Base-by-base conservation (phyloP, 2,329 filamentous ascomycete genomes). In the Fusarium xylarioides region DNA sequence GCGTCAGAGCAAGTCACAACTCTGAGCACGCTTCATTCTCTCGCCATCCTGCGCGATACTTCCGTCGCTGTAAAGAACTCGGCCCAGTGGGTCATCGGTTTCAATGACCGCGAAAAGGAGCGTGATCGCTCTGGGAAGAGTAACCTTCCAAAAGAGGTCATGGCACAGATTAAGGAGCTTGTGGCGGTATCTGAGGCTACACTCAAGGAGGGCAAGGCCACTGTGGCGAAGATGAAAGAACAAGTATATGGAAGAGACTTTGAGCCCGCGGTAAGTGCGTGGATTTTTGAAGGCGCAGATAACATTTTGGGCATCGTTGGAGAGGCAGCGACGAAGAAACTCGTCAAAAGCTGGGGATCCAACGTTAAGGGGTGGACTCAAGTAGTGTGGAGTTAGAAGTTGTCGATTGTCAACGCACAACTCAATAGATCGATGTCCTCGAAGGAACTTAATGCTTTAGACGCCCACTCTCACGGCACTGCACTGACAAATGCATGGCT, bases 71-170 rank as follows among this genome's bases (percentile, higher is more conserved):
- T 79, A 18, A 79, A 78, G 44, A 71, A 79, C 10, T 68, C 79
- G 0, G 72, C 77, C 5, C 76, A 79, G 34, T 83, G 84, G 80
- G 77, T 84, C 6, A 61, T 81, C 5, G 52, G 69, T 4, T 81
- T 81, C 52, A 81, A 82, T 50, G 81, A 83, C n/a, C 79, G 79
- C 10, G 80, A 83, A 60, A 84, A 81, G 66, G 82, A 83, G 49
- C 78, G 81, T 9, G 83, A 84, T 52, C 77, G 81, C 11, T 84
- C 82, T 1, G 82, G 82, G 3, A 81, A 80, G 68, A 83, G 79
- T 52, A 79, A 77, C 16, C 72, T 84, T 15, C 79, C 81, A 4
- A 84, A 83, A 46, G 83, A 84, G 3, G 76, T 82, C 2, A 69
- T 81, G 16, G 34, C 78, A 2, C 77, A 80, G 30, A 66, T 82